A percentile compares a stretch with the other conserved stretches of the same genome.
phyloP scores from a whole-genome alignment of 2,329 filamentous ascomycete species.

The Curvularia spicifera region DNA sequence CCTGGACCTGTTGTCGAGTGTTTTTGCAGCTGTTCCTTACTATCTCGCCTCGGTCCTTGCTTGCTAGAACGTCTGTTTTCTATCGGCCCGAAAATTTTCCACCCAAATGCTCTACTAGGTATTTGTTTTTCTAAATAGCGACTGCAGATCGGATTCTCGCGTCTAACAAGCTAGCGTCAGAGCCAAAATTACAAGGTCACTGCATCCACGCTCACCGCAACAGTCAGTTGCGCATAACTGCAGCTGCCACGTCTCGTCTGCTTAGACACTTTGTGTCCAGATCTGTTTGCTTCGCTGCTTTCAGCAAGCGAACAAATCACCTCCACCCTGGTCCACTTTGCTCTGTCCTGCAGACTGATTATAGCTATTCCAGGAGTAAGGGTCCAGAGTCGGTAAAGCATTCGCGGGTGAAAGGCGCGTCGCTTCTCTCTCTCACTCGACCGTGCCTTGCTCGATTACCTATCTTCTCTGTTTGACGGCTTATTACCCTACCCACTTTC shows the following conservation, averaged over 20 bases:
- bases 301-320: neutral
- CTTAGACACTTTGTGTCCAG: neutral
- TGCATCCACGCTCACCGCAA: neutral
- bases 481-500: neutral
- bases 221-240: neutral
- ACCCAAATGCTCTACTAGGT: neutral
- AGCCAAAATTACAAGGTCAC: neutral
- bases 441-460: neutral
- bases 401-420: neutral
- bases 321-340: neutral
- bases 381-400: neutral
- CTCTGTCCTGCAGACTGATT: neutral
- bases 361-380: neutral
- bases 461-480: neutral
- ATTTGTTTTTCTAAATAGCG: neutral
- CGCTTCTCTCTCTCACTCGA: neutral
- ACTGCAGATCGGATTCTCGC: neutral
- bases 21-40: neutral
- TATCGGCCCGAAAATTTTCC: neutral
- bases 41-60: neutral
- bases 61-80: neutral
- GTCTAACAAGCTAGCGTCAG: neutral
- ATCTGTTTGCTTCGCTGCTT: neutral
- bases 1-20: neutral
- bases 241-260: neutral